Evolutionary conservation across 129 eudicot species (phyloP), one percentile per base, ranked within the genome.

Genomic region (Flaveria robusta): DNA sequence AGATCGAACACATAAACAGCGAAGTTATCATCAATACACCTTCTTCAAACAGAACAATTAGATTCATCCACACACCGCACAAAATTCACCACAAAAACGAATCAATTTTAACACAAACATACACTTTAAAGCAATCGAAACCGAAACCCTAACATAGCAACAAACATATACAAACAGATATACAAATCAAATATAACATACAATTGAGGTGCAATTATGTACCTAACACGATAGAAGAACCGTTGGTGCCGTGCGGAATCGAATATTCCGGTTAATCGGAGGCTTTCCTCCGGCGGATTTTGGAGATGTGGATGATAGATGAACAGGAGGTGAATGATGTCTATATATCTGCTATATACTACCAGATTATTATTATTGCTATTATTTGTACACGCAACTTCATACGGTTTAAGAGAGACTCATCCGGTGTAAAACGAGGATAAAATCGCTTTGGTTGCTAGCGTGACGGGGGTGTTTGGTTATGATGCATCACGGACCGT

Each of bases 331-430:
- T 77, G 74, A 42, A 64, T n/a, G n/a, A 64, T 75, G 50, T 34
- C 39, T 34, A 27, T 76, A 31, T 66, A 45, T 66, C 39, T 19
- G 66, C 15, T 72, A 1, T 2, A 52, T 11, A 11, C 19, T 10
- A 31, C 13, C 6, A 23, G 39, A 34, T 34, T 34, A 34, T 34
- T 34, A 5, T 34, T 46, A 27, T n/a, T 59, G 16, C 24, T 50
- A 68, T 65, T 76, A 66, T 66, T 34, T 76, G 73, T 66, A 76
- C 80, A 76, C 80, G 80, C 80, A 76, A 76, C 43, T 64, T 37
- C 71, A 65, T 74, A 39, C 68, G n/a, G 42, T 60, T 74, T 19
- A 16, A 34, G 19, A 47, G 41, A 52, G 18, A 62, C 79, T 74
- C 71, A 62, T 31, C 79, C 63, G 50, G 15, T 75, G 72, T 64